Evolutionary conservation across 2,329 filamentous ascomycete genomes (phyloP), one percentile per base, ranked within the genome.

Genomic region (Stachybotrys elegans): DNA sequence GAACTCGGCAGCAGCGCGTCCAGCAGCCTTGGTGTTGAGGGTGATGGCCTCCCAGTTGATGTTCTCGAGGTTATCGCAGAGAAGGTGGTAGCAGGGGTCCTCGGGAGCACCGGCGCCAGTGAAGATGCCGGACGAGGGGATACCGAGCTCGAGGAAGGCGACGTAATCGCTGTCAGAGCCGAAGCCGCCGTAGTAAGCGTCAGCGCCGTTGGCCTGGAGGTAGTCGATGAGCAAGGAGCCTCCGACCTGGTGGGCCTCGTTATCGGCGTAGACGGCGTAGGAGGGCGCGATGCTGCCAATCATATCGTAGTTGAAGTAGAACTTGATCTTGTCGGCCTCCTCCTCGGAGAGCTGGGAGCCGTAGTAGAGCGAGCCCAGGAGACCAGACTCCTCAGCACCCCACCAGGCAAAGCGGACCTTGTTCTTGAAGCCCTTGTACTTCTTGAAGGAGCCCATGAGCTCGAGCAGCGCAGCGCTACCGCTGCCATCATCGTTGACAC

Each of bases 261-360:
- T 62, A 48, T 65, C 62, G 35, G 65, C 57, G 43, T 71, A 69
- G 8, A 73, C 61, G 42, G 54, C 56, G 53, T 62, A 72, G 34
- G 55, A 50, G 9, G 70, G 65, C 16, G 57, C 53, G 4, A 60
- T 58, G 14, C 68, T 72, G n/a, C 65, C 70, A 16, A 86, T 82
- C 83, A 86, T 86, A 62, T 86, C 83, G 55, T 83, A 84, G 67
- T 86, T 83, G 58, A 85, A 76, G 67, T 84, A 83, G 25, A 85
- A 78, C 3, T 75, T 70, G 55, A 86, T 80, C 61, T 79, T 81
- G 48, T 76, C 67, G 0, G 62, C 60, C 37, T 71, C 66, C 2
- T 57, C 55, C 17, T 59, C 51, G 11, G 60, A 54, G 22, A 72
- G 60, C 5, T 58, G 56, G 14, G 56, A 45, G 2, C 60, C 64